phyloP scores from a whole-genome alignment of 306 rosid species.

The Parietaria judaica region DNA sequence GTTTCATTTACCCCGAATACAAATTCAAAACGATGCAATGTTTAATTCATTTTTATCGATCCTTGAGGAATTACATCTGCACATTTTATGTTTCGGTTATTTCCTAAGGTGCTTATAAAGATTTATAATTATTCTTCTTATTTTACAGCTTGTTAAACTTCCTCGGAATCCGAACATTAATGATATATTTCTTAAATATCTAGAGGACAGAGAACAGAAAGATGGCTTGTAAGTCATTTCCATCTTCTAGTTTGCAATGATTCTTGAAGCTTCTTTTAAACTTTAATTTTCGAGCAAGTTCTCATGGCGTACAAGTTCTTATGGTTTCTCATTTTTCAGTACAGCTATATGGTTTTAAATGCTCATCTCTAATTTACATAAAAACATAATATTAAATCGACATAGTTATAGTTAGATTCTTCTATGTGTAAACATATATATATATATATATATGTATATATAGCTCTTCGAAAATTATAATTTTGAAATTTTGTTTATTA shows the following conservation, averaged over 20 bases:
- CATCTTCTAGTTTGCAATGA: slow-evolving; percentile 4
- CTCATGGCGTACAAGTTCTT: neutral
- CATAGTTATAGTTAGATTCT: no score
- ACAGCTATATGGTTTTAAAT: neutral
- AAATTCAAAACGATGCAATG: no score
- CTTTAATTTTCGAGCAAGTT: no score
- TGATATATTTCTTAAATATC: slow-evolving; percentile 60
- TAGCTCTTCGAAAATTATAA: no score
- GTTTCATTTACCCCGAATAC: neutral
- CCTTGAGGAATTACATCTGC: no score
- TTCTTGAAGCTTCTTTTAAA: slow-evolving; percentile 10
- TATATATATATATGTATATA: no score
- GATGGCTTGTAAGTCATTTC: slow-evolving; percentile 59
- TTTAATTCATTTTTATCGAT: no score
- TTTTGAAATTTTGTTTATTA: neutral
- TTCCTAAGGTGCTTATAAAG: neutral
- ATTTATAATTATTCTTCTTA: neutral
- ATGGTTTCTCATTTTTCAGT: slow-evolving; percentile 4
- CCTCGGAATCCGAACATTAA: slow-evolving; percentile 79
- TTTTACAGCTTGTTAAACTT: slow-evolving; percentile 84
- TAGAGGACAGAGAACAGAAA: slow-evolving; percentile 53
- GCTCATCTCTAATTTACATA: neutral
- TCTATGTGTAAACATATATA: no score
- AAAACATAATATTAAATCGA: no score
- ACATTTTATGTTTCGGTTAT: no score